These are phyloP conservation scores for Lycium ferocissimum DNA, from an alignment of 257 asterid genomes.

Conservation along the genomic window DNA sequence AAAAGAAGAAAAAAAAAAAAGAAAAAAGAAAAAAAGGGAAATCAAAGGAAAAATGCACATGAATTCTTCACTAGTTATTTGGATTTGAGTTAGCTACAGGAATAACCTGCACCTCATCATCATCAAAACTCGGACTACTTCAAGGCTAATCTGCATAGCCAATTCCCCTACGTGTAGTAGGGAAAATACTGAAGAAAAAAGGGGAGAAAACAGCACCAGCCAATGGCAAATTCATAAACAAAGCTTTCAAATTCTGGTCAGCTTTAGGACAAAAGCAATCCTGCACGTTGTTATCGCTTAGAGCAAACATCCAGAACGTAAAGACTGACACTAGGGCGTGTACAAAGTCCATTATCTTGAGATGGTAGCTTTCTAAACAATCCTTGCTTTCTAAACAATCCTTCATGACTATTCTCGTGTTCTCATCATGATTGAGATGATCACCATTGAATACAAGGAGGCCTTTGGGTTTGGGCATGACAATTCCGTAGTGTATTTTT, in stretches of 20 bases:
- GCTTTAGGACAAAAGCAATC: constrained; percentile 50
- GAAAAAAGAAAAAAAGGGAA: no score
- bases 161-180: constrained; percentile 67
- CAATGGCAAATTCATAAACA: constrained; percentile 65
- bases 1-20: no score
- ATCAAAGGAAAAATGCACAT: no score
- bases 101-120: no score
- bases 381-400: neutral
- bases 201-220: constrained; percentile 61
- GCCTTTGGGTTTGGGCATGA: constrained; percentile 59
- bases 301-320: constrained; percentile 61
- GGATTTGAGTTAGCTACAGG: no score
- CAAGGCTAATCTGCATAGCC: constrained; percentile 56
- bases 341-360: constrained; percentile 45
- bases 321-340: constrained; percentile 56
- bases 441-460: constrained; percentile 48
- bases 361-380: neutral
- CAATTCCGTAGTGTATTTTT: constrained; percentile 53
- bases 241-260: constrained; percentile 45
- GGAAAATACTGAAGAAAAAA: constrained; percentile 62
- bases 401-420: neutral
- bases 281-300: constrained; percentile 60
- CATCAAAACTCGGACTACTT: neutral
- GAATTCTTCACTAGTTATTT: no score
- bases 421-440: neutral